phyloP scores from a whole-genome alignment of 2,329 filamentous ascomycete species.

The Neurospora sp. region DNA sequence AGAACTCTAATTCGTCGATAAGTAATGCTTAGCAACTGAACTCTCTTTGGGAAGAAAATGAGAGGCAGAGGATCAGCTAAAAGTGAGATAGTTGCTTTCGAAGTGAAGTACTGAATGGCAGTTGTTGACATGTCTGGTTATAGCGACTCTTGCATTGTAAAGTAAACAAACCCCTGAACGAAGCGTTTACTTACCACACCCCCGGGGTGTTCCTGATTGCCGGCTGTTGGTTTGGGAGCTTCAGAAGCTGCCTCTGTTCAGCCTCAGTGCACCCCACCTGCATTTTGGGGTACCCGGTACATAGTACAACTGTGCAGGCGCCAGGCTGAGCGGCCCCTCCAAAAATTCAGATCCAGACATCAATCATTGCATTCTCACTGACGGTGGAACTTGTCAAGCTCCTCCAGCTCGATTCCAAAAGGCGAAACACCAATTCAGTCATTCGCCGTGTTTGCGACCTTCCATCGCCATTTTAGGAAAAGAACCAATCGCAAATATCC shows the following conservation, averaged over 20 bases:
- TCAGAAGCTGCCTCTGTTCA: neutral
- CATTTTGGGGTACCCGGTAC: neutral
- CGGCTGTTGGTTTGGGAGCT: neutral
- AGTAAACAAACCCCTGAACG: neutral
- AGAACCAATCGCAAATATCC: neutral
- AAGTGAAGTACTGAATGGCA: neutral
- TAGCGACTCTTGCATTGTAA: neutral
- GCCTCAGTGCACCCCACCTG: neutral
- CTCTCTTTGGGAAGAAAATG: neutral
- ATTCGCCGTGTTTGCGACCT: neutral
- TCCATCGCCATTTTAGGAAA: neutral
- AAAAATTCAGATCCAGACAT: neutral
- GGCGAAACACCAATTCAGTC: neutral
- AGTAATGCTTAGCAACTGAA: neutral
- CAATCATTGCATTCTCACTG: neutral
- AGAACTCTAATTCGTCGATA: neutral
- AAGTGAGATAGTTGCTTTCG: neutral
- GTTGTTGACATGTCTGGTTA: neutral
- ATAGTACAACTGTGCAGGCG: neutral
- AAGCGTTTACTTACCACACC: neutral
- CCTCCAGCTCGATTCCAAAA: neutral
- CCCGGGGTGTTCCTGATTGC: neutral
- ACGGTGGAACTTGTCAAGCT: neutral
- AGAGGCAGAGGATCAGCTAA: neutral
- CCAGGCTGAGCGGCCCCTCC: neutral